Base-by-base conservation (phyloP, 805 yeast species). In the Metahyphopichia silvanorum region DNA sequence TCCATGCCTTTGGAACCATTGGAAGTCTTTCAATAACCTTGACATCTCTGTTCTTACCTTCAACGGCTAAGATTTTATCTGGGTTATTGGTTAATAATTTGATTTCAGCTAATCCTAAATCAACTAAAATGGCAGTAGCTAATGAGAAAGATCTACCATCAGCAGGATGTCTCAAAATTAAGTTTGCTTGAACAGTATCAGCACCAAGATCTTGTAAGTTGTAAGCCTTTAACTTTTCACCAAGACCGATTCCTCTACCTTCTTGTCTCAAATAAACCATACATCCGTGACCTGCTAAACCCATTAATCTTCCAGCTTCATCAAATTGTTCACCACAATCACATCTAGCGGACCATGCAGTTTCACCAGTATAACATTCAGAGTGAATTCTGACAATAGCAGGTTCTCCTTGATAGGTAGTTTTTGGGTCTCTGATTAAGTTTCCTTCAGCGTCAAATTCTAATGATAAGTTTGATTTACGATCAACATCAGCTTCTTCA, bases 311-410 rank as follows among this genome's bases (percentile, higher is more conserved):
- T 6, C 97, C 98, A 2, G 98, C 98, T 60, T 94, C 96, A 59
- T 93, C 97, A 49, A 93, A 86, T 65, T 93, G 99, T 60, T 93
- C 99, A 14, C 99, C 99, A 63, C 99, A 93, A 60, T 93, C 99
- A 60, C 99, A 93, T 34, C 99, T 74, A 1, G 99, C 98, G 37
- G 91, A 79, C 98, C 99, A 93, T 7, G 97, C 98, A 1, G 97
- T 93, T 55, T 93, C 99, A 3, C 99, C 99, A 0, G 99, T 93
- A 64, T 91, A 93, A 60, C 99, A 93, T 55, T 93, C 99, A 3
- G 95, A 84, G 55, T 93, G 99, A 44, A 93, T 88, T 39, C 99
- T 71, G 4, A 84, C 95, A 41, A 91, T 60, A 1, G 82, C 79
- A 3, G 79, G 72, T 13, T 68, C 66, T 18, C 48, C 39, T 23